A percentile compares a stretch with the other conserved stretches of the same genome.
Evolutionary conservation across 768 basidiomycete genomes (phyloP).

Genomic region (Roridomyces roridus): DNA sequence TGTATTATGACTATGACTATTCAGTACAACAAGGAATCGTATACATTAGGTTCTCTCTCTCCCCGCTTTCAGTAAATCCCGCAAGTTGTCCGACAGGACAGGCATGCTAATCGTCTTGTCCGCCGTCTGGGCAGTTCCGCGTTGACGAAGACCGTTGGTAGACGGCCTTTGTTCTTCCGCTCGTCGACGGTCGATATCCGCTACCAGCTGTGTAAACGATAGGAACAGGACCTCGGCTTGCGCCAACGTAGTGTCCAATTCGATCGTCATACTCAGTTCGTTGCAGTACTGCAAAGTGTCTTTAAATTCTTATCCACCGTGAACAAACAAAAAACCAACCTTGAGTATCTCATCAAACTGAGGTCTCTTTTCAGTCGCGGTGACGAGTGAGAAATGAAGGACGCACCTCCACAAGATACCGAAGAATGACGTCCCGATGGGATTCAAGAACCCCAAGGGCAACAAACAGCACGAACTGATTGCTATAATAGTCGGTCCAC

Average conservation of each 20-base stretch:
- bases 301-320: constrained; percentile 3
- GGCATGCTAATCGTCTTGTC: constrained; percentile 46
- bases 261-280: constrained; percentile 95
- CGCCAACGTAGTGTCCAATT: constrained; percentile 92
- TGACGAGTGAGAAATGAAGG: background rate
- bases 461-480: constrained; percentile 89
- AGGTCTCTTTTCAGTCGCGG: constrained; percentile 5
- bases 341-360: constrained; percentile 86
- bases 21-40: constrained; percentile 14
- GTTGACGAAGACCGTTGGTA: constrained; percentile 39
- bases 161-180: constrained; percentile 54
- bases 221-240: constrained; percentile 98
- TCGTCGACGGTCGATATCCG: constrained; percentile 84
- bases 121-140: constrained; percentile 27
- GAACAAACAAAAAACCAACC: constrained; percentile 38
- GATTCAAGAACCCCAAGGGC: constrained; percentile 94
- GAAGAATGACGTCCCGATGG: constrained; percentile 92
- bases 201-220: constrained; percentile 87
- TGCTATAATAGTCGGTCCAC: constrained; percentile 92
- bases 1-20: constrained; percentile 26
- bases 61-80: constrained; percentile 60
- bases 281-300: constrained; percentile 75
- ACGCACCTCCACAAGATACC: constrained; percentile 90
- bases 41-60: constrained; percentile 25
- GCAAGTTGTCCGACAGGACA: constrained; percentile 65